Evolutionary conservation across 2,329 filamentous ascomycete genomes (phyloP).

Genomic region (Apiospora arundinis): DNA sequence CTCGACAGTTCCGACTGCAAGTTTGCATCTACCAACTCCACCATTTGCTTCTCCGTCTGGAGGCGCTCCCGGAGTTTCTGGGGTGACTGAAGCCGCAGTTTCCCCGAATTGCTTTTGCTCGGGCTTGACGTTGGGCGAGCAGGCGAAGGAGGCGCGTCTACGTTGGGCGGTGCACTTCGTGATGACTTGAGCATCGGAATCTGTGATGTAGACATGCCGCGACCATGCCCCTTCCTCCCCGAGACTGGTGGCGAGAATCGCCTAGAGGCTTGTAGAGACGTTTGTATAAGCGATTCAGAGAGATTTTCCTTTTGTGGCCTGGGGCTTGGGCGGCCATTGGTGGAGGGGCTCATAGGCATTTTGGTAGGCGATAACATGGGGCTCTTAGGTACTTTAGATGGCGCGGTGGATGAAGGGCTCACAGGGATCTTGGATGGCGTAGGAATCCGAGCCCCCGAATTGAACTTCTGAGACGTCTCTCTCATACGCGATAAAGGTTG

Average conservation of each 20-base stretch:
- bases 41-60: constrained; percentile 78
- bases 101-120: constrained; percentile 52
- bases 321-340: constrained; percentile 29
- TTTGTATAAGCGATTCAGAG: constrained; percentile 33
- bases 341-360: constrained; percentile 27
- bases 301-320: constrained; percentile 55
- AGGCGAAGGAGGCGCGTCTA: constrained; percentile 25
- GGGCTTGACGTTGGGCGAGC: constrained; percentile 45
- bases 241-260: constrained; percentile 29
- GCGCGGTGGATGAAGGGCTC: constrained; percentile 35
- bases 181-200: constrained; percentile 56
- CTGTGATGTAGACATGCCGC: constrained; percentile 58
- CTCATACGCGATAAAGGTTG: constrained; percentile 60
- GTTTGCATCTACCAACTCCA: constrained; percentile 71
- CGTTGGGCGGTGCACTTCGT: constrained; percentile 26
- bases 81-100: constrained; percentile 72
- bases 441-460: constrained; percentile 49
- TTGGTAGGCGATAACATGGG: constrained; percentile 48
- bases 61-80: constrained; percentile 85
- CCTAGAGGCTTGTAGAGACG: constrained; percentile 31
- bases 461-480: constrained; percentile 63
- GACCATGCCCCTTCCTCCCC: constrained; percentile 47
- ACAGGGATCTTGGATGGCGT: constrained; percentile 30
- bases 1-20: constrained; percentile 79
- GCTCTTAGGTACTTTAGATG: constrained; percentile 60